Evolutionary conservation across 176 grass and related monocot species (phyloP).

Genomic region (Phoenix dactylifera): DNA sequence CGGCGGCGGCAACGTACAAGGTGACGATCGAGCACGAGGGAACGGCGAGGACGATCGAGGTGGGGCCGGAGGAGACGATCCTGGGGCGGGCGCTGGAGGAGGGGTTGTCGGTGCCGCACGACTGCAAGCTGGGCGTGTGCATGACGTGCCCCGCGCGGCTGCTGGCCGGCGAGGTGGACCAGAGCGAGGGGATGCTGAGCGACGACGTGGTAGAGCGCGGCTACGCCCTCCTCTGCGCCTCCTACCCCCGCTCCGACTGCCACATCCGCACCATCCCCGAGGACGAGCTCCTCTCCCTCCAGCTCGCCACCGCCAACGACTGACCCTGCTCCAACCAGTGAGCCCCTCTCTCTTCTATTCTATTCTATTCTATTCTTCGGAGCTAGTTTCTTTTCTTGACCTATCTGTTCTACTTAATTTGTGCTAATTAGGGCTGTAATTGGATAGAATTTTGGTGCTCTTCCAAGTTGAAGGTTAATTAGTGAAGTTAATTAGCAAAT

Average conservation of each 20-base stretch:
- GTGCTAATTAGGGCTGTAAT: too few relatives aligned
- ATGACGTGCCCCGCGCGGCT: constrained; percentile 93
- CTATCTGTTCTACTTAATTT: too few relatives aligned
- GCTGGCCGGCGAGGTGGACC: constrained; percentile 66
- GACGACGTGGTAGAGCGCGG: constrained; percentile 80
- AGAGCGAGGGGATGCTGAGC: constrained; percentile 97
- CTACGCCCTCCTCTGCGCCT: constrained; percentile 64
- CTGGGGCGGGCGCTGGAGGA: constrained; percentile 76
- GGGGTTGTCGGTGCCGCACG: constrained; percentile 73
- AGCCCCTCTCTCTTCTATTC: too few relatives aligned
- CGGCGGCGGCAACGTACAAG: constrained; percentile 31
- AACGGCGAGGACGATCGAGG: constrained; percentile 49
- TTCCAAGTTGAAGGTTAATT: too few relatives aligned
- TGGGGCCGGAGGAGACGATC: constrained; percentile 73
- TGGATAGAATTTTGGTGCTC: too few relatives aligned
- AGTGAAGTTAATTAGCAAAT: too few relatives aligned
- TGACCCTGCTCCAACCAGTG: constrained; percentile 15
- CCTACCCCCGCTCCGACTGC: constrained; percentile 90
- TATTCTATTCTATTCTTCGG: too few relatives aligned
- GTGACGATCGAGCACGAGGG: constrained; percentile 86
- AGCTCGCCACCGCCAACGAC: constrained; percentile 91
- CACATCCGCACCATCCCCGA: constrained; percentile 84
- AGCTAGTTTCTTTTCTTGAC: too few relatives aligned
- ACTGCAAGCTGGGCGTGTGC: constrained; percentile 98
- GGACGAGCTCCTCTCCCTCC: constrained; percentile 82